Percentiles rank a stretch among this genome's conserved stretches.
phyloP scores from a whole-genome alignment of 1,139 yeast species.

The Cylindricascospora bacillispora region DNA sequence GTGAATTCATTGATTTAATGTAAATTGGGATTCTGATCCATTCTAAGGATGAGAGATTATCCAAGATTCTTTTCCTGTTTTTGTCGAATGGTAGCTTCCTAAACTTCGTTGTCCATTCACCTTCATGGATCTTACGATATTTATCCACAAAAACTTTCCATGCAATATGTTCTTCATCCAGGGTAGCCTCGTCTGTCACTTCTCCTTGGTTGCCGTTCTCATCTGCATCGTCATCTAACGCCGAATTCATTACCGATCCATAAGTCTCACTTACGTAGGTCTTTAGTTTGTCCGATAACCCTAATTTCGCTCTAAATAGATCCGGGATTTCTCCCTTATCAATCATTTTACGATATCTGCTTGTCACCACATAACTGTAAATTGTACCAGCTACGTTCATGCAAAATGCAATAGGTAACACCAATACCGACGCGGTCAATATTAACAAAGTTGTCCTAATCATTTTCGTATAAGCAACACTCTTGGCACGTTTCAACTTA shows the following conservation, averaged over 20 bases:
- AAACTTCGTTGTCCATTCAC: conserved; percentile 9
- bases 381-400: conserved; percentile 21
- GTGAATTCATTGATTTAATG: conserved; percentile 56
- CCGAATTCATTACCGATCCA: conserved; percentile 9
- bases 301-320: conserved; percentile 12
- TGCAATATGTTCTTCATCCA: conserved; percentile 4
- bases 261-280: conserved; percentile 15
- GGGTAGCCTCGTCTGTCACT: conserved; percentile 4
- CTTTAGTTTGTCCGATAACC: conserved; percentile 13
- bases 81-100: conserved; percentile 31
- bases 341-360: conserved; percentile 15
- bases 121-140: conserved; percentile 11
- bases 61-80: conserved; percentile 32
- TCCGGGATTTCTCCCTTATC: conserved; percentile 13
- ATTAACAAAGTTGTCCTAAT: conserved; percentile 7
- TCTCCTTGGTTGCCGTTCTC: conserved; percentile 9
- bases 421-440: conserved; percentile 8
- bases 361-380: conserved; percentile 20
- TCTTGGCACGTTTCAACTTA: conserved; percentile 4
- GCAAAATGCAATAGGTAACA: conserved; percentile 18
- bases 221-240: conserved; percentile 7
- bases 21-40: conserved; percentile 60
- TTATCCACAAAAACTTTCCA: conserved; percentile 19
- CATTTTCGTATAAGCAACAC: conserved; percentile 4
- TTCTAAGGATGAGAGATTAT: conserved; percentile 39